Evolutionary conservation across 2,329 filamentous ascomycete genomes (phyloP), one percentile per base, ranked within the genome.

Genomic region (Sarocladium kiliense): DNA sequence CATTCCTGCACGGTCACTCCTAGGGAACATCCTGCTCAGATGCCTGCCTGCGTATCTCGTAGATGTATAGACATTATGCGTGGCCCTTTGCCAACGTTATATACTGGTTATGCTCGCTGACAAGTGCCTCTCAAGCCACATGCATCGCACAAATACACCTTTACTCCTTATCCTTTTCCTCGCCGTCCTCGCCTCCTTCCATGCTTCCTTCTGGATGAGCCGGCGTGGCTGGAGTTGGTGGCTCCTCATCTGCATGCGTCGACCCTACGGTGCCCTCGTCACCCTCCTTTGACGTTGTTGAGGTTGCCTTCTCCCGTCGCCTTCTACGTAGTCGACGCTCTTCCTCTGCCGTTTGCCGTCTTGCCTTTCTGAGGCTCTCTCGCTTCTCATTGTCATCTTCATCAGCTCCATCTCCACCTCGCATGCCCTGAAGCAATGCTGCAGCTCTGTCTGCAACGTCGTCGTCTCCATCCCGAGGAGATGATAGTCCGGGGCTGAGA

Each of bases 361-460:
- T 68, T 59, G 75, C 71, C 67, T 75, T 79, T 55, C 91, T 75
- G 56, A 90, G 76, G 57, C 75, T 82, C 62, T 86, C 79, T 56
- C 84, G 71, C 71, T 79, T 74, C 67, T 82, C 74, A 19, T 69
- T 59, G 59, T 71, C 75, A 7, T 73, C 74, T 34, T 76, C 74
- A 2, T 78, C 80, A 18, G 77, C 79, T 21, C 81, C 82, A 44
- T 83, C 83, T 50, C 86, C 82, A 44, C 91, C 82, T 41, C 91
- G 83, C 70, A 97, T 86, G 45, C 91, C 91, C 66, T 96, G 89
- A 27, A 97, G 76, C 68, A 97, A 76, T 60, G 86, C 83, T 1
- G 91, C 91, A 2, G 93, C 92, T 54, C 91, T 84, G 62, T 92
- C 88, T 2, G 91, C 92, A 26, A 97, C 85, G 60, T 96, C 91